Conservation (phyloP, 257 asterid species). For the Galeopsis tetrahit region DNA sequence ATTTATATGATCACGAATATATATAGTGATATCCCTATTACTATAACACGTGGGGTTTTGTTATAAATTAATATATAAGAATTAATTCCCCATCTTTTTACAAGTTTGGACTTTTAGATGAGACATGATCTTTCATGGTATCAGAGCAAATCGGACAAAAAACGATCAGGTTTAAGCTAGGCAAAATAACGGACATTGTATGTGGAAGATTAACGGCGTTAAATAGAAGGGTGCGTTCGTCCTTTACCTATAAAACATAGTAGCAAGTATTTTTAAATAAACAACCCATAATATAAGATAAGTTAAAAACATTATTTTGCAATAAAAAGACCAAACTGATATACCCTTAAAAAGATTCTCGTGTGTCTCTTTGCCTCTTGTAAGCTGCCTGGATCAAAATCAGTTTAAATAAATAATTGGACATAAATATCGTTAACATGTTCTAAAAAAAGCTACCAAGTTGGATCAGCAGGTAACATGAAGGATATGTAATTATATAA, state of each 20-base stretch:
- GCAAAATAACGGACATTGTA: too few relatives aligned
- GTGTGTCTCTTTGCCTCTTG: conserved; percentile 8
- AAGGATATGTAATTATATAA: background rate
- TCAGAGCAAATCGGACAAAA: too few relatives aligned
- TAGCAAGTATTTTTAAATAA: too few relatives aligned
- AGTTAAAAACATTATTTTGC: background rate
- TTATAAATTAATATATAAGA: too few relatives aligned
- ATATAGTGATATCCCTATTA: too few relatives aligned
- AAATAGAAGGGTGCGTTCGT: background rate
- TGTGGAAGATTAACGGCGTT: background rate
- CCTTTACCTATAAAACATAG: background rate
- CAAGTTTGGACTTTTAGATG: too few relatives aligned
- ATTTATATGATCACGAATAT: too few relatives aligned
- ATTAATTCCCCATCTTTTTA: too few relatives aligned
- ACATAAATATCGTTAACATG: background rate
- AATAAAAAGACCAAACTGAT: background rate
- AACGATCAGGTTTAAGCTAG: too few relatives aligned
- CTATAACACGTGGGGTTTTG: too few relatives aligned
- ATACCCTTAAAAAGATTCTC: background rate
- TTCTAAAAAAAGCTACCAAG: background rate
- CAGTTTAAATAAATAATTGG: background rate
- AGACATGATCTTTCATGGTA: too few relatives aligned
- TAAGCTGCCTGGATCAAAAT: background rate
- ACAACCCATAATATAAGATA: too few relatives aligned
- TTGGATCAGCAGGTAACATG: conserved; percentile 34